Evolutionary conservation across 768 basidiomycete species (phyloP).

Genomic region (Steccherinum ochraceum): DNA sequence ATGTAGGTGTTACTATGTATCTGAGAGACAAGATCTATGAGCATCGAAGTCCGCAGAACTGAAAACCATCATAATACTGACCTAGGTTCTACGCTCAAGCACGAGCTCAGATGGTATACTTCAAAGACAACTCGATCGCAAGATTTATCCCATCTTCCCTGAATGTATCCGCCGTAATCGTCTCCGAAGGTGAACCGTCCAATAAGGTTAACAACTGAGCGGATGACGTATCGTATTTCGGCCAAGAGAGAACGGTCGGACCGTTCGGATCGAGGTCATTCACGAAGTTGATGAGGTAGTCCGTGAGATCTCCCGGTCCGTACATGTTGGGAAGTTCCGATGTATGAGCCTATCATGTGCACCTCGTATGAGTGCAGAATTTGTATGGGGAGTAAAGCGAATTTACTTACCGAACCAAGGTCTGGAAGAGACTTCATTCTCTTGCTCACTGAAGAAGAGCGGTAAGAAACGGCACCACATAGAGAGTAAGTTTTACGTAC

Average conservation of each 20-base stretch:
- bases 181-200: neutral
- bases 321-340: conserved; percentile 10
- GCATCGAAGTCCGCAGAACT: too few species aligned
- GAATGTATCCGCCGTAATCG: conserved; percentile 7
- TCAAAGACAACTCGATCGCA: conserved; percentile 2
- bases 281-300: conserved; percentile 24
- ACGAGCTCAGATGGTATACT: conserved; percentile 4
- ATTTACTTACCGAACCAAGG: conserved; percentile 3
- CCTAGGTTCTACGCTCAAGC: too few species aligned
- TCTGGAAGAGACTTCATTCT: conserved; percentile 3
- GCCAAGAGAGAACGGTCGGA: conserved; percentile 14
- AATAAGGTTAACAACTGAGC: neutral
- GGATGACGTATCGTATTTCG: conserved; percentile 12
- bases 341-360: neutral
- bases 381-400: too few species aligned
- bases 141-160: conserved; percentile 6
- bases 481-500: neutral
- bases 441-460: conserved; percentile 8
- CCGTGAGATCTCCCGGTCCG: conserved; percentile 18
- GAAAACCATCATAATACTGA: too few species aligned
- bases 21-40: too few species aligned
- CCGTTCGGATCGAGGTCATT: conserved; percentile 25
- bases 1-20: too few species aligned
- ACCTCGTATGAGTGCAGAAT: neutral
- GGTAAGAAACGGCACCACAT: neutral